Evolutionary conservation across 257 asterid genomes (phyloP), one percentile per base, ranked within the genome.

Genomic region (Salvia rosmarinus): DNA sequence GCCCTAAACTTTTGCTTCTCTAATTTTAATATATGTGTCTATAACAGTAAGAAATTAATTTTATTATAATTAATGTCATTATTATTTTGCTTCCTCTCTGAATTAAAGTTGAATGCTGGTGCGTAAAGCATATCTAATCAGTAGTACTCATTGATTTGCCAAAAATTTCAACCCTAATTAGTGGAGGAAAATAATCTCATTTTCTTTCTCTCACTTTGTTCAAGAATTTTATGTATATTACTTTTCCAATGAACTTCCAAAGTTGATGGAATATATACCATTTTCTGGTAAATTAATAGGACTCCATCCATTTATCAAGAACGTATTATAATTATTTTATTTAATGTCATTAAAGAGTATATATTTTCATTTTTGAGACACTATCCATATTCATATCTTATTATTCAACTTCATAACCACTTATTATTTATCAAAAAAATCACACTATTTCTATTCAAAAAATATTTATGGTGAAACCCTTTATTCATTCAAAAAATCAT

Each of bases 71-170:
- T 25, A 25, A 25, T 69, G 2, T 51, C 19, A 2, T 51, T 59
- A 32, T 71, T 34, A 62, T 51, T 57, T 19, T 44, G 54, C 62
- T 73, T 62, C 60, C 49, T 32, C 12, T 37, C 56, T 61, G 30
- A 23, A 23, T 10, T 72, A 67, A 84, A 77, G 85, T 75, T 72
- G 79, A 70, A 80, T 72, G 82, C 82, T 77, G 77, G 63, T 75
- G 75, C 75, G 78, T 68, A 78, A 80, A 85, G 82, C 66, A 68
- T 71, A 59, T 4, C 37, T 32, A 5, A 32, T 32, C 37, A 32
- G 37, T 32, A 66, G 49, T 61, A 52, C 43, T 62, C 61, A 64
- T 55, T 75, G 55, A 57, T 57, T 51, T 37, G 54, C 64, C 77
- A 51, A 61, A 25, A 51, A 59, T 67, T 55, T 63, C 66, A 67